Evolutionary conservation across 192 early-diverging fungal genomes (phyloP), one percentile per base, ranked within the genome.

Genomic region (Diversispora epigaea): DNA sequence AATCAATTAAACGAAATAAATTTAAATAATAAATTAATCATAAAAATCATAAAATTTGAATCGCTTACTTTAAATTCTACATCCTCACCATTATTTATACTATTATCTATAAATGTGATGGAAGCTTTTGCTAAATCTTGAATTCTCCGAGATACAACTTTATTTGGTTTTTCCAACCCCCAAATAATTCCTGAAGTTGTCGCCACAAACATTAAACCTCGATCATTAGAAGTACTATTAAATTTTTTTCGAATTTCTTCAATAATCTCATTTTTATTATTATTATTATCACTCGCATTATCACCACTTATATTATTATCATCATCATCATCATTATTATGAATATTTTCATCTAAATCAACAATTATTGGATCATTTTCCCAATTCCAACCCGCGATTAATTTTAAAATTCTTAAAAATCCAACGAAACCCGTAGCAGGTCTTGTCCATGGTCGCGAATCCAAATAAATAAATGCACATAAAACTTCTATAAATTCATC

Each of bases 401-500:
- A 78, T 40, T 86, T 82, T 72, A 98, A 76, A 8, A 88, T 86
- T 56, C 95, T 89, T 17, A 91, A 65, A 80, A 96, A 95, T 14
- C 94, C 96, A 14, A 86, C 81, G 39, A 88, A 88, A 5, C 84
- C 91, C 70, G 87, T 87, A 5, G 75, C 84, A 41, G 94, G 93
- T 12, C 80, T 83, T 3, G 79, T 68, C 76, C 84, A 91, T 7
- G 87, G 87, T 8, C 76, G 77, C 11, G 91, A 78, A 15, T 90
- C 84, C 21, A 91, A 81, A 79, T 93, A 98, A 32, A 93, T 89
- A 3, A 81, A 79, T 0, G 89, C 89, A 45, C 86, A 89, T 19
- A 96, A 39, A 0, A 95, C 78, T 79, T 98, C 96, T 44, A 94
- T 81, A 19, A 89, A 71, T 80, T 96, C 93, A 57, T 92, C 91